Base-by-base conservation (phyloP, 805 yeast species). In the Saccharomycopsis amapae region DNA sequence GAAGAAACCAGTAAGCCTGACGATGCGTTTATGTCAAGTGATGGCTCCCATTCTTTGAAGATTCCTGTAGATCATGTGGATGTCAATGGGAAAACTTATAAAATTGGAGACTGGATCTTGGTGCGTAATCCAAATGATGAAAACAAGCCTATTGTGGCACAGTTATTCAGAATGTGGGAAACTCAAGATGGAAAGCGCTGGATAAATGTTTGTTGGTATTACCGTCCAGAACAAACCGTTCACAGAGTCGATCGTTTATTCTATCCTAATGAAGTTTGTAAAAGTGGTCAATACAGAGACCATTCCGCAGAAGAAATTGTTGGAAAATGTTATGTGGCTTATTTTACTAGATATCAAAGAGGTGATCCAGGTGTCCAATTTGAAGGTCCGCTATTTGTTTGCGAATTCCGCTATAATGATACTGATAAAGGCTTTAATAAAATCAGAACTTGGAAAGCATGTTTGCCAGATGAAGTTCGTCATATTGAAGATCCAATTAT, bases 371-470 rank as follows among this genome's bases (percentile, higher is more conserved):
- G 81, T 12, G 72, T 82, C 41, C 83, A 85, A 18, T 72, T 71
- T 46, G 90, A 86, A 44, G 83, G 86, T 3, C 90, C 93, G 4
- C 75, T 94, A 60, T 93, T 88, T 64, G 81, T 93, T 55, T 93
- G 97, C 67, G 98, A 93, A 64, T 85, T 78, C 62, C 79, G 98
- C 58, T 93, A 89, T 65, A 90, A 90, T 60, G 97, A 90, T 61
- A 73, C 77, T 45, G 95, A 86, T 57, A 85, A 86, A 62, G 81
- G 81, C 24, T 93, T 93, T 71, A 93, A 90, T 65, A 84, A 90
- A 60, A 93, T 93, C 57, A 76, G 97, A 59, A 90, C 98, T 2
- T 93, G 98, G 98, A 90, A 87, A 64, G 97, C 97, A 5, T 93
- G 97, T 69, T 72, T 93, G 54, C 98, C 98, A 0, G 97, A 93